These are phyloP conservation scores for Magnaporthales sp. DNA, from an alignment of 2,329 filamentous ascomycete species.

Conservation along the genomic window DNA sequence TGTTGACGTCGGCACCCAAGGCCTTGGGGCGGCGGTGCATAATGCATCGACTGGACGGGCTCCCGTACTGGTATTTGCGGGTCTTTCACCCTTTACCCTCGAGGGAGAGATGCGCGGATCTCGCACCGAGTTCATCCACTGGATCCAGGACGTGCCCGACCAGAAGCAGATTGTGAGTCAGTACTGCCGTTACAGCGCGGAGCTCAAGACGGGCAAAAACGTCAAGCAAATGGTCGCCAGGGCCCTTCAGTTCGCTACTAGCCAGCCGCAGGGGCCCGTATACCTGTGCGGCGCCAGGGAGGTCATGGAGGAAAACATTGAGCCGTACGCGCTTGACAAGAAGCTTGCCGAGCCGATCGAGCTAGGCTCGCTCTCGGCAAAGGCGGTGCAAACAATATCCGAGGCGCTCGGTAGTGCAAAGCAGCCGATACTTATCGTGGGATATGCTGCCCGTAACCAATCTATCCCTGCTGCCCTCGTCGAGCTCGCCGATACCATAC, in stretches of 20 bases:
- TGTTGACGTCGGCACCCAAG: constrained; percentile 68
- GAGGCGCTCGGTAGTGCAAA: constrained; percentile 54
- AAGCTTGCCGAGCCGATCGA: constrained; percentile 62
- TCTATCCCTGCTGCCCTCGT: constrained; percentile 52
- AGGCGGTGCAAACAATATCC: constrained; percentile 50
- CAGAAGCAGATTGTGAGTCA: constrained; percentile 55
- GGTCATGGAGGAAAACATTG: constrained; percentile 77
- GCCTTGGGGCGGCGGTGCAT: constrained; percentile 62
- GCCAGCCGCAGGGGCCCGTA: constrained; percentile 69
- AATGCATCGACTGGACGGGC: constrained; percentile 61
- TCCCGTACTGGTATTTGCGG: constrained; percentile 44
- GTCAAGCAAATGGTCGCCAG: constrained; percentile 86
- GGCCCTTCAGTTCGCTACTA: constrained; percentile 72
- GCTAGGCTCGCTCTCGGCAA: constrained; percentile 47
- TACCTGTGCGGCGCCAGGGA: constrained; percentile 74
- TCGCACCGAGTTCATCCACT: constrained; percentile 34
- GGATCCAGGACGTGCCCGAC: constrained; percentile 31
- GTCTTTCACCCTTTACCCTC: constrained; percentile 31
- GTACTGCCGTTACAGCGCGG: constrained; percentile 76
- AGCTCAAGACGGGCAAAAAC: constrained; percentile 77
- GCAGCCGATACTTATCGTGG: constrained; percentile 61
- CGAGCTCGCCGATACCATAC: constrained; percentile 57
- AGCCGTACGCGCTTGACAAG: constrained; percentile 61
- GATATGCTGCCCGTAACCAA: constrained; percentile 64
- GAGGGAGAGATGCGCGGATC: constrained; percentile 32